Conservation (phyloP, 139 green algal species). For the Ostreobium quekettii region DNA sequence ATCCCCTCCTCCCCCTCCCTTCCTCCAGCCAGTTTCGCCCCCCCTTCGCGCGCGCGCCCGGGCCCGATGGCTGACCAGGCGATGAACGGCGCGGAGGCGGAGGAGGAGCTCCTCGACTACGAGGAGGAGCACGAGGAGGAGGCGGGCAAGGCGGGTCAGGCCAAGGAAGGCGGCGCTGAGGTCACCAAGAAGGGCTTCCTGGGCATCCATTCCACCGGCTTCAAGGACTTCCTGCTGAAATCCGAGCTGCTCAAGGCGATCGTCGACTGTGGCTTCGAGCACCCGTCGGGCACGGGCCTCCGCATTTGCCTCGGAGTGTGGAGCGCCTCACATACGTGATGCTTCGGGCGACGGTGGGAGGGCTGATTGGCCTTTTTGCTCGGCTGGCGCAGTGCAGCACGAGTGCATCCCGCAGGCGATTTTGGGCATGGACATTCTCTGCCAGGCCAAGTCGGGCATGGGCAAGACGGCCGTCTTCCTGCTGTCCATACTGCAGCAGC, state of each 20-base stretch:
- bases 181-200: conserved; percentile 4
- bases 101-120: too few species aligned
- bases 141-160: background rate
- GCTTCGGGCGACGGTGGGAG: too few species aligned
- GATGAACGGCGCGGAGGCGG: conserved; percentile 1
- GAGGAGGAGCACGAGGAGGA: too few species aligned
- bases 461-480: conserved; percentile 99
- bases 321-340: too few species aligned
- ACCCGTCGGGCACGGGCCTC: too few species aligned
- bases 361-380: too few species aligned
- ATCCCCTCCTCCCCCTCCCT: too few species aligned
- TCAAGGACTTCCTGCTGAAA: conserved; percentile 97
- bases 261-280: conserved; percentile 95
- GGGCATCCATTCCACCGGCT: conserved; percentile 82
- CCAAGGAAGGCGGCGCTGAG: too few species aligned
- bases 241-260: conserved; percentile 91
- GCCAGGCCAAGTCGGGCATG: conserved; percentile 99
- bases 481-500: conserved; percentile 94
- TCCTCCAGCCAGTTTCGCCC: too few species aligned
- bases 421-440: conserved; percentile 95
- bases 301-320: too few species aligned
- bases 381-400: conserved; percentile 98
- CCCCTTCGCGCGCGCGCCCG: too few species aligned
- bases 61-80: too few species aligned
- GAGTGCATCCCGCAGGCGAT: conserved; percentile 98